phyloP scores from a whole-genome alignment of 1,284 basidiomycete species.

The Melampsora larici-populina region DNA sequence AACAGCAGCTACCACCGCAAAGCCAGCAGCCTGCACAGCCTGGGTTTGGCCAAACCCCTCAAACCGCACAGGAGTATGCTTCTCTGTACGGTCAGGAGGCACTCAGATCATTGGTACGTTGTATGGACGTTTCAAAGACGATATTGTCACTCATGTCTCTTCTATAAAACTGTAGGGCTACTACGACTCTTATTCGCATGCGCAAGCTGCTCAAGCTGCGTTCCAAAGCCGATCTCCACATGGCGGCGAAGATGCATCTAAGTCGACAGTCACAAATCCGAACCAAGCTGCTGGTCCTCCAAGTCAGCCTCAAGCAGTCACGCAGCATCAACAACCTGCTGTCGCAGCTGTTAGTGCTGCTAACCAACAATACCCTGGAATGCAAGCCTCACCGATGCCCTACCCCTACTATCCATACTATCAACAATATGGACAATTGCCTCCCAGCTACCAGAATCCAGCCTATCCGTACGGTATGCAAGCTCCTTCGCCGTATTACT shows the following conservation, averaged over 20 bases:
- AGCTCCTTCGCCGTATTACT: conserved; percentile 40
- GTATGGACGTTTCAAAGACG: neutral
- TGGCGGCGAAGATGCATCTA: conserved; percentile 26
- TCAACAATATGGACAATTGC: conserved; percentile 41
- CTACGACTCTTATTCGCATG: conserved; percentile 40
- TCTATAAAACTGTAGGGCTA: conserved; percentile 19
- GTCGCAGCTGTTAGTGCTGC: conserved; percentile 27
- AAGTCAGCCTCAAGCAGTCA: conserved; percentile 27
- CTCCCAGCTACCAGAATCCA: conserved; percentile 43
- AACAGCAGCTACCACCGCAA: conserved; percentile 33
- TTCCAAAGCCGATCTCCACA: conserved; percentile 42
- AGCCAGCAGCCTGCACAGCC: conserved; percentile 32
- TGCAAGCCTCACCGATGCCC: conserved; percentile 42
- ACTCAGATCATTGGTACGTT: conserved; percentile 30
- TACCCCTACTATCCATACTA: conserved; percentile 44
- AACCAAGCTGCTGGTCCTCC: conserved; percentile 21
- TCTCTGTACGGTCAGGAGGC: conserved; percentile 41
- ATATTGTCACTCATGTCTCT: neutral
- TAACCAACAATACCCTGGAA: conserved; percentile 38
- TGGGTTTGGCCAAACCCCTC: conserved; percentile 33
- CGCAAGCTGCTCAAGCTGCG: conserved; percentile 29
- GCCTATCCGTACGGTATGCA: conserved; percentile 38
- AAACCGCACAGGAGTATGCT: conserved; percentile 39
- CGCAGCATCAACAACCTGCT: conserved; percentile 28
- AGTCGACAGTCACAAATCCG: conserved; percentile 12